These are phyloP conservation scores for Aspergillus quadrilineatus DNA, from an alignment of 2,329 filamentous ascomycete genomes.

Conservation along the genomic window DNA sequence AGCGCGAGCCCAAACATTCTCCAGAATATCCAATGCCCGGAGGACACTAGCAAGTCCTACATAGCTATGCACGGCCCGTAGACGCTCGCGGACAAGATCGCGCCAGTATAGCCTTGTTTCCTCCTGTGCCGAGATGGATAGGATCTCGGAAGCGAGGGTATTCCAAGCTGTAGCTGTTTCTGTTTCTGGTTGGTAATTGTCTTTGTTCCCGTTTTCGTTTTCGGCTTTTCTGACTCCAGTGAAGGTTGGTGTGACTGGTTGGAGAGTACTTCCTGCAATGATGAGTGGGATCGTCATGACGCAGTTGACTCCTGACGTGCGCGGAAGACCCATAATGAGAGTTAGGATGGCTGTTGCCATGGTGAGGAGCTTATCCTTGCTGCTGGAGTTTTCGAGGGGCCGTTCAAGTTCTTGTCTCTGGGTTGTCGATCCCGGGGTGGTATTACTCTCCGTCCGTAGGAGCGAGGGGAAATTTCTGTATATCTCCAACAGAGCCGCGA, in stretches of 20 bases:
- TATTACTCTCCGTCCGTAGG: not conserved
- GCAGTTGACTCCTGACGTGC: slow-evolving; percentile 4
- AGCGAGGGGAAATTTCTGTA: slow-evolving; percentile 6
- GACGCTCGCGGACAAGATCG: not conserved
- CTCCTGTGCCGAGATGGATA: not conserved
- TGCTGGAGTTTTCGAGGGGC: too few species aligned
- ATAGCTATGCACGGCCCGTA: not conserved
- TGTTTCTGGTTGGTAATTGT: too few species aligned
- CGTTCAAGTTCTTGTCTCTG: too few species aligned
- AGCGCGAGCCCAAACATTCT: slow-evolving; percentile 8
- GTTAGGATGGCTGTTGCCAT: slow-evolving; percentile 4
- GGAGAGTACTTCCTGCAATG: slow-evolving; percentile 1
- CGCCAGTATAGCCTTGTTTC: not conserved
- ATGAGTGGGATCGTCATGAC: slow-evolving; percentile 6
- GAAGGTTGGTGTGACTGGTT: not conserved
- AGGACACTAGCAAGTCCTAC: not conserved
- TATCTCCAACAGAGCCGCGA: slow-evolving; percentile 1
- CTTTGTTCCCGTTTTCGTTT: too few species aligned
- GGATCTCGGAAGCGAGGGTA: not conserved
- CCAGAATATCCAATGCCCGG: slow-evolving; percentile 7
- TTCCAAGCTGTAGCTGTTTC: not conserved
- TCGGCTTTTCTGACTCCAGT: too few species aligned
- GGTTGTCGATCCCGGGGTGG: too few species aligned
- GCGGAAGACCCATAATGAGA: not conserved
- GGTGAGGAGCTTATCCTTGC: not conserved